Conservation (phyloP, 768 basidiomycete species). For the Pulveroboletus sp. region DNA sequence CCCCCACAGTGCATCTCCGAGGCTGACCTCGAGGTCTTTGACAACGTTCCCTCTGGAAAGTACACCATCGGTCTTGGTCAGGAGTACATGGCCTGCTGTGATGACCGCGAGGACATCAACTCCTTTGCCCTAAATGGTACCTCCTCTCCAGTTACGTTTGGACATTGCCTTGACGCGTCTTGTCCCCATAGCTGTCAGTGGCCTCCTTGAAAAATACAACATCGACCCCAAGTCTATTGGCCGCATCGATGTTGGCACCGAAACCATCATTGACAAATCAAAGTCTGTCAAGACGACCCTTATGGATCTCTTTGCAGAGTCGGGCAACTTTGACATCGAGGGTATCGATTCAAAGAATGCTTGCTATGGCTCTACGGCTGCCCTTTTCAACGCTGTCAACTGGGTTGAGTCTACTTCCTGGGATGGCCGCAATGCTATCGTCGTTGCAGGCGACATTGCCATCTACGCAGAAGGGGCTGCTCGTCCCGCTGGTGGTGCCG, state of each 20-base stretch:
- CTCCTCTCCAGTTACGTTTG: slow-evolving; percentile 20
- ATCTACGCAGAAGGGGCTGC: slow-evolving; percentile 96
- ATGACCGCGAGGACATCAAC: slow-evolving; percentile 99
- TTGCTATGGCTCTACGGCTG: slow-evolving; percentile 98
- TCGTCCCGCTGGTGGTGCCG: slow-evolving; percentile 95
- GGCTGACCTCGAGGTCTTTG: slow-evolving; percentile 89
- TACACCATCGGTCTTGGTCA: slow-evolving; percentile 99
- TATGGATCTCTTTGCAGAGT: slow-evolving; percentile 94
- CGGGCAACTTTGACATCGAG: slow-evolving; percentile 96
- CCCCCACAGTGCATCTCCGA: slow-evolving; percentile 84
- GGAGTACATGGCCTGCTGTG: slow-evolving; percentile 97
- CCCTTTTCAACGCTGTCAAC: slow-evolving; percentile 97
- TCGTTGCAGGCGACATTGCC: slow-evolving; percentile 95
- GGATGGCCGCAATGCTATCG: slow-evolving; percentile 98
- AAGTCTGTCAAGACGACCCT: slow-evolving; percentile 98
- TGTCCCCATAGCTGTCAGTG: slow-evolving; percentile 67
- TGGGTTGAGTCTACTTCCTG: slow-evolving; percentile 96
- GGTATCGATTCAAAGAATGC: slow-evolving; percentile 99
- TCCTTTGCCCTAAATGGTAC: slow-evolving; percentile 92
- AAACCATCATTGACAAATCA: slow-evolving; percentile 99
- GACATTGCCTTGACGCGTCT: background rate
- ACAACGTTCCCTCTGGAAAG: slow-evolving; percentile 92
- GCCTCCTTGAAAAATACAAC: slow-evolving; percentile 90
- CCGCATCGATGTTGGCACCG: slow-evolving; percentile 96
- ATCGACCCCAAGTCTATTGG: slow-evolving; percentile 96